phyloP scores from a whole-genome alignment of 768 basidiomycete genomes.

The Boletellus ananas region DNA sequence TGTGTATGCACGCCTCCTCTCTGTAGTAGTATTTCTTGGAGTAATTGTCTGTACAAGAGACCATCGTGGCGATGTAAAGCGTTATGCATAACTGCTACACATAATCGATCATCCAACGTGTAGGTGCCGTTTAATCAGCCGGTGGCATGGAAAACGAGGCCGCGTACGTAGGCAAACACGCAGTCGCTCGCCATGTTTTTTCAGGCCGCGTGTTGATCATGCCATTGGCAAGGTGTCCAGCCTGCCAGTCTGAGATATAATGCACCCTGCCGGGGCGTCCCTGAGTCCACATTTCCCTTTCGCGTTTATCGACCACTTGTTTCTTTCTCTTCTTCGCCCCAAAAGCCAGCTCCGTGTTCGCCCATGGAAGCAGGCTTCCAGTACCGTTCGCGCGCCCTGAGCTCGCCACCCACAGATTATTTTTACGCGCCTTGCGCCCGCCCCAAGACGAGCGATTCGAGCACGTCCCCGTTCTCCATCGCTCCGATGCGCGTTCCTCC shows the following conservation, averaged over 20 bases:
- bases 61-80: constrained; percentile 15
- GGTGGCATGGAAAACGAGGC: constrained; percentile 25
- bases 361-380: constrained; percentile 31
- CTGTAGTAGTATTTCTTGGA: constrained; percentile 6
- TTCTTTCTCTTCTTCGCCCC: too few species aligned
- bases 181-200: constrained; percentile 17
- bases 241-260: constrained; percentile 32
- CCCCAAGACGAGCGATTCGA: constrained; percentile 22
- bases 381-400: constrained; percentile 24
- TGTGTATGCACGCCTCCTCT: constrained; percentile 2
- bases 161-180: constrained; percentile 25
- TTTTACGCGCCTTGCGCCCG: constrained; percentile 13
- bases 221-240: constrained; percentile 27
- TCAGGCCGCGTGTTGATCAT: constrained; percentile 28
- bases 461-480: constrained; percentile 8
- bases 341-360: constrained; percentile 1
- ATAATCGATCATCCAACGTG: constrained; percentile 28
- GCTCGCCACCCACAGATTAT: constrained; percentile 18
- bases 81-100: constrained; percentile 6
- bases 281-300: constrained; percentile 14
- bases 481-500: constrained; percentile 21
- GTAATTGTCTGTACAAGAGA: constrained; percentile 8
- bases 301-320: constrained; percentile 10
- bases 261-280: constrained; percentile 12
- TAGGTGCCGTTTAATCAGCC: constrained; percentile 14